Conservation (phyloP, 2,329 filamentous ascomycete genomes). For the Alternaria alternata region DNA sequence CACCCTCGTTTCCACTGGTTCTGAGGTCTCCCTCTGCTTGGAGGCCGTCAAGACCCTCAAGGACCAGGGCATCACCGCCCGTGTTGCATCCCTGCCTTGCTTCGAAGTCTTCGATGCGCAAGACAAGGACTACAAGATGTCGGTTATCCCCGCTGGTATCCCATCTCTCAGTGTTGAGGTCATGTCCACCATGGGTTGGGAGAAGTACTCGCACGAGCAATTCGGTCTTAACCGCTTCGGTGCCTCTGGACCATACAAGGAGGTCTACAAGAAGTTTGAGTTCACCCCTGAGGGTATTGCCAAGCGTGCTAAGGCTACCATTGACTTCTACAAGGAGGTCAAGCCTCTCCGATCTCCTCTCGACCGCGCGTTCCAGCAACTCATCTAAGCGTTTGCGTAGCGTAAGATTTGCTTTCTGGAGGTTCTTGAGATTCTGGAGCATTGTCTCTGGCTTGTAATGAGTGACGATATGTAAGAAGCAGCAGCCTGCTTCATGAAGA, state of each 20-base stretch:
- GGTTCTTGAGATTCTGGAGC: neutral
- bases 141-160: conserved; percentile 91
- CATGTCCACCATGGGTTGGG: conserved; percentile 97
- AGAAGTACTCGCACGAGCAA: conserved; percentile 99
- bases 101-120: conserved; percentile 96
- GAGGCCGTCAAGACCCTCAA: conserved; percentile 91
- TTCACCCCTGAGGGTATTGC: conserved; percentile 96
- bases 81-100: conserved; percentile 95
- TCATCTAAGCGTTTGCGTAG: conserved; percentile 70
- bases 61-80: conserved; percentile 85
- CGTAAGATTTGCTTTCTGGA: conserved; percentile 10
- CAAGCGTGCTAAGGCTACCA: conserved; percentile 90
- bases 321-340: conserved; percentile 97
- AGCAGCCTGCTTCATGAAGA: conserved; percentile 22
- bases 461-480: conserved; percentile 24
- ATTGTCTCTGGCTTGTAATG: conserved; percentile 10
- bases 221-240: conserved; percentile 99
- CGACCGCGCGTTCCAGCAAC: conserved; percentile 97
- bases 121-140: conserved; percentile 92
- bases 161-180: conserved; percentile 93
- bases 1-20: conserved; percentile 93
- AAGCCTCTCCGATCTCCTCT: conserved; percentile 88
- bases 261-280: conserved; percentile 99
- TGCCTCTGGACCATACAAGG: conserved; percentile 95
- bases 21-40: conserved; percentile 92